phyloP scores from a whole-genome alignment of 164 flowering plant species.

The Magnolia officinalis region DNA sequence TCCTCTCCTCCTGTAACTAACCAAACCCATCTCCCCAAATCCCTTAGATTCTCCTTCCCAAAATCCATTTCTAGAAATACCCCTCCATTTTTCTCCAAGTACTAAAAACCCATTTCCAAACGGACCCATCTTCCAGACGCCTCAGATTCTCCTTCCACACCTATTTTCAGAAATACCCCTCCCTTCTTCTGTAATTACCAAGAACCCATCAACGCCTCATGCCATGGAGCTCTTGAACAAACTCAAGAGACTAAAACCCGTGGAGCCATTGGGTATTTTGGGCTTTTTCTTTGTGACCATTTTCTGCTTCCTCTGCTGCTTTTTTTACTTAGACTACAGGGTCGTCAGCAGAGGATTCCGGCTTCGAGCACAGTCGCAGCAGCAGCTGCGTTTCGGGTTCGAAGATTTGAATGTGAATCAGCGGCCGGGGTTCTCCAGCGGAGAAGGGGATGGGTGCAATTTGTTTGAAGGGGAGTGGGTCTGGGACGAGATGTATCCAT shows the following conservation, averaged over 20 bases:
- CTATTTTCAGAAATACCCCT: not conserved
- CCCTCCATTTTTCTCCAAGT: not conserved
- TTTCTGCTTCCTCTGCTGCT: conserved; percentile 41
- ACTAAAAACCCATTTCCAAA: not conserved
- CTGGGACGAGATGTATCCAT: conserved; percentile 81
- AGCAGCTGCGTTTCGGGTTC: conserved; percentile 32
- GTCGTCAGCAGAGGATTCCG: conserved; percentile 36
- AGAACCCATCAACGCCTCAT: not conserved
- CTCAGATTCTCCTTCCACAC: not conserved
- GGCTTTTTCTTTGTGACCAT: conserved; percentile 43
- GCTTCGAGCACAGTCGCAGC: conserved; percentile 26
- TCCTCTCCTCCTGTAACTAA: not conserved
- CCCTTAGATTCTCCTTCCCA: not conserved
- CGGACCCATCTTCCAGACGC: not conserved
- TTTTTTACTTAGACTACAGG: conserved; percentile 65
- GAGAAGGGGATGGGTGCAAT: conserved; percentile 45
- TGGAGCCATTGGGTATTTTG: conserved; percentile 51
- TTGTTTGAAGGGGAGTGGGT: conserved; percentile 81
- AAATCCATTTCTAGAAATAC: not conserved
- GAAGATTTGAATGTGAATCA: conserved; percentile 4
- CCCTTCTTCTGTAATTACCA: not conserved
- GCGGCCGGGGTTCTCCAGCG: conserved; percentile 32
- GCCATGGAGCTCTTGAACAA: conserved; percentile 37
- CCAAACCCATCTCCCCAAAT: not conserved
- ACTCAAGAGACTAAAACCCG: conserved; percentile 44